These are phyloP conservation scores for Starmerella vitae DNA, from an alignment of 805 yeast species.

Conservation along the genomic window DNA sequence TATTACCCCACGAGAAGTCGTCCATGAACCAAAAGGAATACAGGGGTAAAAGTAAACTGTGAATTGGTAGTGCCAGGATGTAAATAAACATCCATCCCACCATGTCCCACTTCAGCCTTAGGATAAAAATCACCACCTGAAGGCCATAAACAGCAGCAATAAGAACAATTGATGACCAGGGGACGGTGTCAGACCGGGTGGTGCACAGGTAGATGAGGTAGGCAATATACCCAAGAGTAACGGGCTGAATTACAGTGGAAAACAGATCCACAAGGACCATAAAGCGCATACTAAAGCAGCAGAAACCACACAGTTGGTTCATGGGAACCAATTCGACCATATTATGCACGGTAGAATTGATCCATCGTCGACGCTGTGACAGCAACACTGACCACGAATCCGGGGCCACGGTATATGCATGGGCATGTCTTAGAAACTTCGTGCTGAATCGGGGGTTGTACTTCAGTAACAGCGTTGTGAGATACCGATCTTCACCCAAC, in stretches of 20 bases:
- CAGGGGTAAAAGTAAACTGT: slow-evolving; percentile 44
- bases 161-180: slow-evolving; percentile 42
- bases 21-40: slow-evolving; percentile 55
- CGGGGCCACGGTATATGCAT: slow-evolving; percentile 48
- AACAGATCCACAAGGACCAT: slow-evolving; percentile 43
- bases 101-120: slow-evolving; percentile 35
- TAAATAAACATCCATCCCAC: slow-evolving; percentile 45
- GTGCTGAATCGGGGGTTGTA: slow-evolving; percentile 45
- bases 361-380: slow-evolving; percentile 58
- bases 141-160: slow-evolving; percentile 44
- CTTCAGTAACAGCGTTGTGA: slow-evolving; percentile 42
- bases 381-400: slow-evolving; percentile 42
- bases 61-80: slow-evolving; percentile 43
- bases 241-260: slow-evolving; percentile 49
- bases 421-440: slow-evolving; percentile 43
- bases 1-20: slow-evolving; percentile 56
- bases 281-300: slow-evolving; percentile 52
- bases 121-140: slow-evolving; percentile 41
- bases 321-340: slow-evolving; percentile 47
- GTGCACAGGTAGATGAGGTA: slow-evolving; percentile 41
- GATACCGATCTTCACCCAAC: slow-evolving; percentile 49
- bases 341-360: slow-evolving; percentile 52
- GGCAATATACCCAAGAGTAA: slow-evolving; percentile 36
- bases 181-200: slow-evolving; percentile 36
- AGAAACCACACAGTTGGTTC: slow-evolving; percentile 49